A percentile compares a stretch with the other conserved stretches of the same genome.
Conservation (phyloP, 2,329 filamentous ascomycete species). For the Colletotrichum chlorophyti region DNA sequence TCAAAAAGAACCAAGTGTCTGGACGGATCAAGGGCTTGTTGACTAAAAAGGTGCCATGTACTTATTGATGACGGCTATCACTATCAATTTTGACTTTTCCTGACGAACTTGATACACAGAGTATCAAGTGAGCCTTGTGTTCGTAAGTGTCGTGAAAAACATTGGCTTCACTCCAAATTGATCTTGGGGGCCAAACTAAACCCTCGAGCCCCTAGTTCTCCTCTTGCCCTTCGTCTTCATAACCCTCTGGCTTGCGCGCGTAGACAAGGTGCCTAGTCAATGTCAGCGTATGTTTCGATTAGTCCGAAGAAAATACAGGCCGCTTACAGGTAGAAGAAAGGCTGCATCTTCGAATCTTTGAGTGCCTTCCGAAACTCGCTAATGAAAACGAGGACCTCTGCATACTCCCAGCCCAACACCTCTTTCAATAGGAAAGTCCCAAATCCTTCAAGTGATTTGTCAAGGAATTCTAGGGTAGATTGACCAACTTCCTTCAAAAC, state of each 20-base stretch:
- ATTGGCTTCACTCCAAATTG: no score
- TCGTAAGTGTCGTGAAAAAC: no score
- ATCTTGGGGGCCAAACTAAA: no score
- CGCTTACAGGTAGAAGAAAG: conserved; percentile 6
- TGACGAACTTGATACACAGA: no score
- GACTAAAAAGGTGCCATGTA: no score
- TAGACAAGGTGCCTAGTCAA: conserved; percentile 13
- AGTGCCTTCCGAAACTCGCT: conserved; percentile 27
- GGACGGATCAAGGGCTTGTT: no score
- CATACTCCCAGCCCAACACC: conserved; percentile 36
- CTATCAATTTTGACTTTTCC: no score
- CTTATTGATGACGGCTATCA: no score
- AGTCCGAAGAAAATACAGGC: neutral
- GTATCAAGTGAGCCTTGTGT: no score
- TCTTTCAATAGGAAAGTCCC: conserved; percentile 35
- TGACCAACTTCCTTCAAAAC: conserved; percentile 22
- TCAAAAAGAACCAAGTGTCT: no score
- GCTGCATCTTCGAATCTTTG: neutral
- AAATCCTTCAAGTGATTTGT: conserved; percentile 37
- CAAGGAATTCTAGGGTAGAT: conserved; percentile 31
- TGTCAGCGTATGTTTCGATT: neutral
- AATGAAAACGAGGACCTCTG: conserved; percentile 35
- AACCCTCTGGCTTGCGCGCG: conserved; percentile 2
- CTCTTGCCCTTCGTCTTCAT: no score
- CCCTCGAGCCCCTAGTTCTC: no score